phyloP scores from a whole-genome alignment of 2,329 filamentous ascomycete genomes.

The Pyrenochaeta sp. region DNA sequence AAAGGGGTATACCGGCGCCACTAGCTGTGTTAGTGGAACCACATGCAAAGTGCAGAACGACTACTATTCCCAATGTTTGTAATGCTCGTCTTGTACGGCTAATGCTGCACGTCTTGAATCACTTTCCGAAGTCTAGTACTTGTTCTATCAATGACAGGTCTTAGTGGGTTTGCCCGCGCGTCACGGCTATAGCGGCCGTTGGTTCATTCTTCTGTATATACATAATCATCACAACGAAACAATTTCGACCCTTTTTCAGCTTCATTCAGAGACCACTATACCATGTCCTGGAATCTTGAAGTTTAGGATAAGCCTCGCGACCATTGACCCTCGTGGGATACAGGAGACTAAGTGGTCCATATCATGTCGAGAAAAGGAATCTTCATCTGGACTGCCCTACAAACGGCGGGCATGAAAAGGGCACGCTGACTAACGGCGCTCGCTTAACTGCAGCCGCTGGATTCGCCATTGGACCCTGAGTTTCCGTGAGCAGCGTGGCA shows the following conservation, averaged over 20 bases:
- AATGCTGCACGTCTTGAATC: neutral
- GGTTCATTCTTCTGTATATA: slow-evolving; percentile 31
- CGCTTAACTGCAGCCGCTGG: slow-evolving; percentile 5
- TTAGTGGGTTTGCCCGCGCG: slow-evolving; percentile 16
- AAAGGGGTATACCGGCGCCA: slow-evolving; percentile 51
- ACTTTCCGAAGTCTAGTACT: neutral
- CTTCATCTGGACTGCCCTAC: too few relatives aligned
- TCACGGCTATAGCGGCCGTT: slow-evolving; percentile 10
- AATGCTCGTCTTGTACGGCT: slow-evolving; percentile 6
- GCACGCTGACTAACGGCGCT: slow-evolving; percentile 17
- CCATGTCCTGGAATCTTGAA: neutral
- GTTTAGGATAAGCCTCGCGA: neutral
- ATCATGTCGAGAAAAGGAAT: too few relatives aligned
- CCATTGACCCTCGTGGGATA: neutral
- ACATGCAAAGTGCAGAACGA: slow-evolving; percentile 53
- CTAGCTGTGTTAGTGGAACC: slow-evolving; percentile 50
- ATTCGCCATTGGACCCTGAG: slow-evolving; percentile 17
- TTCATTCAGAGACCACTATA: neutral
- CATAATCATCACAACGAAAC: slow-evolving; percentile 14
- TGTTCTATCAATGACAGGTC: slow-evolving; percentile 10
- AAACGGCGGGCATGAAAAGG: neutral
- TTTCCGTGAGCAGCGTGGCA: slow-evolving; percentile 11
- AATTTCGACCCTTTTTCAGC: slow-evolving; percentile 11
- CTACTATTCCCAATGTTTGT: slow-evolving; percentile 59
- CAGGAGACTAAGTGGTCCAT: neutral